phyloP scores from a whole-genome alignment of 306 rosid genomes.

The Gleditsia sinensis region DNA sequence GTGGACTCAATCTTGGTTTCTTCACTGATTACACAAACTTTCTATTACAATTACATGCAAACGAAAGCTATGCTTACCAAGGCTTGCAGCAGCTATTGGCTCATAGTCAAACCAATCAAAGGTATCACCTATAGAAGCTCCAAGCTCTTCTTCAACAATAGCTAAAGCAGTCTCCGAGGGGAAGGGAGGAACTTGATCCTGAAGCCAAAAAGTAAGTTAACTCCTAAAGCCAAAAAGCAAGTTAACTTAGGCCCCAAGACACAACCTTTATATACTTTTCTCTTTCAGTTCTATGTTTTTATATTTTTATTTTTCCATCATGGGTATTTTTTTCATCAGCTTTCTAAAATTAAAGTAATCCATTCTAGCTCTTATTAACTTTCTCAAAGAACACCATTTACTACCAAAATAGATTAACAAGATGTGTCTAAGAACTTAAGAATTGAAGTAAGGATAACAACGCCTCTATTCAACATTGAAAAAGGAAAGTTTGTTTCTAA shows the following conservation, averaged over 20 bases:
- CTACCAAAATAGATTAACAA: neutral
- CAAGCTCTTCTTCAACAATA: conserved; percentile 91
- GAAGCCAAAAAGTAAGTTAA: too few species aligned
- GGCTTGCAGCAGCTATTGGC: conserved; percentile 99
- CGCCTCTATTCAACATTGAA: neutral
- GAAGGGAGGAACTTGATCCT: conserved; percentile 99
- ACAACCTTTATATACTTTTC: conserved; percentile 22
- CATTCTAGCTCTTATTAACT: too few species aligned
- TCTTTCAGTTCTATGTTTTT: neutral
- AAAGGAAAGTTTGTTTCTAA: conserved; percentile 18
- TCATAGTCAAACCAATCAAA: conserved; percentile 91
- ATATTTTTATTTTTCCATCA: too few species aligned
- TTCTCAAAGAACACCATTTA: conserved; percentile 5
- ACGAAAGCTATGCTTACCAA: conserved; percentile 62
- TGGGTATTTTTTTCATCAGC: too few species aligned
- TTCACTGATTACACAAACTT: conserved; percentile 5
- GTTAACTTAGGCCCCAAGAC: conserved; percentile 34
- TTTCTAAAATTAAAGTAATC: too few species aligned
- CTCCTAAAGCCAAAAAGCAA: too few species aligned
- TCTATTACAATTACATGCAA: conserved; percentile 16
- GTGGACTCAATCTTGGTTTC: conserved; percentile 20
- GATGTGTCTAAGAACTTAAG: neutral
- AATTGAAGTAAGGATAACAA: conserved; percentile 17
- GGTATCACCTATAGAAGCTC: conserved; percentile 61
- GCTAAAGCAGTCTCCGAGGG: conserved; percentile 87